Evolutionary conservation across 345 rosid species (phyloP).

Genomic region (Pseudoturritis turrita): DNA sequence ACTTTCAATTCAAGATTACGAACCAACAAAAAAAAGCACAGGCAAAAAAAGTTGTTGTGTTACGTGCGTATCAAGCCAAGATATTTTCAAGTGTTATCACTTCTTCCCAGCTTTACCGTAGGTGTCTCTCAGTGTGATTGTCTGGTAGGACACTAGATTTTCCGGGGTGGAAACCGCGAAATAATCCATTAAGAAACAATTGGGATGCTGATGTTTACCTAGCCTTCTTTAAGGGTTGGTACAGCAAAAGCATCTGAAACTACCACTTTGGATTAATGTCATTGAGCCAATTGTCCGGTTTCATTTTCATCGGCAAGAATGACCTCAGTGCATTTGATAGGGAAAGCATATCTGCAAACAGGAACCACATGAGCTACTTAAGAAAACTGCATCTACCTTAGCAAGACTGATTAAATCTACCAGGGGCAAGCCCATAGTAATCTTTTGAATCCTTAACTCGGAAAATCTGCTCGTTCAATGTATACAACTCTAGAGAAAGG

Average conservation of each 20-base stretch:
- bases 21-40: not conserved
- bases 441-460: slow-evolving; percentile 73
- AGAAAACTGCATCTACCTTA: slow-evolving; percentile 41
- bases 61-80: not conserved
- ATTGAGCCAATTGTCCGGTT: no score
- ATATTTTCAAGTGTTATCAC: slow-evolving; percentile 15
- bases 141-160: no score
- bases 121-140: slow-evolving; percentile 40
- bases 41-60: not conserved
- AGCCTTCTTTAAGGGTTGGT: no score
- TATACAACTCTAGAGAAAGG: slow-evolving; percentile 66
- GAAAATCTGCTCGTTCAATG: slow-evolving; percentile 70
- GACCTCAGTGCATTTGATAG: not conserved
- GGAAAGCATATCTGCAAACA: slow-evolving; percentile 4
- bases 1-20: not conserved
- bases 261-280: no score
- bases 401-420: no score
- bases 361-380: not conserved
- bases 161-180: no score
- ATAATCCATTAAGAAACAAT: no score
- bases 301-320: not conserved
- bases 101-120: slow-evolving; percentile 38
- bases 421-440: slow-evolving; percentile 77
- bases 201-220: no score
- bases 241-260: no score